A percentile compares a stretch with the other conserved stretches of the same genome.
These are phyloP conservation scores for Jaltomata sinuosa DNA, from an alignment of 257 asterid species.

Conservation along the genomic window DNA sequence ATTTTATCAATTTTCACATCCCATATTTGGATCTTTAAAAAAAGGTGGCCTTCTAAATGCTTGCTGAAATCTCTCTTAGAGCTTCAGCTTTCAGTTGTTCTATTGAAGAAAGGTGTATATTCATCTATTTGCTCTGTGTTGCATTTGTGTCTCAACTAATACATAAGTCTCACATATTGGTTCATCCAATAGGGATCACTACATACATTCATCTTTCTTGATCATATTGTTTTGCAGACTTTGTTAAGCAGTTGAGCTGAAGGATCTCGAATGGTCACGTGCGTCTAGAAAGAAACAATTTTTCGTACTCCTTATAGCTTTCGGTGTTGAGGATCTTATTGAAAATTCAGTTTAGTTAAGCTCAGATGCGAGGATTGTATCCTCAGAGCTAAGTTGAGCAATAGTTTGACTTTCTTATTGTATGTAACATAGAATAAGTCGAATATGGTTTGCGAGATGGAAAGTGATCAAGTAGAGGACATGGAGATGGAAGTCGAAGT, in stretches of 20 bases:
- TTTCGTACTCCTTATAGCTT: neutral
- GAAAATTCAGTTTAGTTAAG: neutral
- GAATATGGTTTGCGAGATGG: conserved; percentile 52
- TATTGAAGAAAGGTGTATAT: neutral
- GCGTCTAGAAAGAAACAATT: neutral
- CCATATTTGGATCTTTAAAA: neutral
- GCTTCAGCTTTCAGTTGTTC: neutral
- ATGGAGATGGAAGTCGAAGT: conserved; percentile 62
- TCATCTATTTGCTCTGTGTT: neutral
- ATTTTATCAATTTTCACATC: neutral
- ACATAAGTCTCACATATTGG: neutral
- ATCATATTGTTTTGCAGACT: neutral
- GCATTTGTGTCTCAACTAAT: neutral
- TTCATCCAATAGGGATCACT: neutral
- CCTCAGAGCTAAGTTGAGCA: neutral
- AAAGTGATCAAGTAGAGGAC: conserved; percentile 50
- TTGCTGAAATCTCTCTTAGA: neutral
- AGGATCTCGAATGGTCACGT: neutral
- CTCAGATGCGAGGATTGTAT: neutral
- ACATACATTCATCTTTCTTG: neutral
- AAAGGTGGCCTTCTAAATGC: neutral
- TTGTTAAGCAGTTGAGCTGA: neutral
- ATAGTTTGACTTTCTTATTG: neutral
- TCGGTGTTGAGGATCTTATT: neutral
- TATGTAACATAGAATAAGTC: neutral